Evolutionary conservation across 2,329 filamentous ascomycete species (phyloP), one percentile per base, ranked within the genome.

Genomic region (Ophiobolus disseminans): DNA sequence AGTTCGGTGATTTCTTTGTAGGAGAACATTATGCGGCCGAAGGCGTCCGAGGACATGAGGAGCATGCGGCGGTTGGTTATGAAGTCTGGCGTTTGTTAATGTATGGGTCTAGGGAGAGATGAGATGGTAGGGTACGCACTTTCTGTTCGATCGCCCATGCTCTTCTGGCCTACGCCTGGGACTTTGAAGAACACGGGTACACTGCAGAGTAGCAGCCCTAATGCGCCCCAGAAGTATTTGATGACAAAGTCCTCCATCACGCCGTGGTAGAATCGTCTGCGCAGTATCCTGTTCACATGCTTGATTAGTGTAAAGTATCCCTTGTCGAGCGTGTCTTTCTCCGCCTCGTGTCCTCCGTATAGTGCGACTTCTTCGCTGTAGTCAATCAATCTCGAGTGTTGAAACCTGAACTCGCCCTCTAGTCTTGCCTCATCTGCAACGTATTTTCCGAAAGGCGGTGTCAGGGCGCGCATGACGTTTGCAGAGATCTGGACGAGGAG

Each of bases 241-340:
- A 99, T 96, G 48, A 97, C 91, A 74, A 97, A 99, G 73, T 99
- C 94, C 72, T 99, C 94, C 93, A 97, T 97, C 66, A 99, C 88
- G n/a, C 92, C 93, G 72, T 99, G 93, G 73, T 97, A 97, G 72
- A 99, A 89, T 39, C 94, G 85, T 54, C 90, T 82, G 30, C 92
- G 84, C 53, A 99, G 77, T 58, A 97, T 97, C 67, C 96, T 87
- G 74, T 99, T 99, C 69, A 99, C 93, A 75, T 99, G 94, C 76
- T 97, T 97, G 78, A 99, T 99, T 28, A 99, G 81, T 2, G 94
- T 99, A 69, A 99, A 99, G 75, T 99, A 99, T 13, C 94, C 93
- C 77, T 97, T 97, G 75, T 99, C 94, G 43, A 99, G 80, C 0
- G 89, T 95, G 70, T 97, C 91, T 73, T 97, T 97, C 74, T 99